phyloP scores from a whole-genome alignment of 495 filamentous ascomycete species.

The Penicillium canescens region DNA sequence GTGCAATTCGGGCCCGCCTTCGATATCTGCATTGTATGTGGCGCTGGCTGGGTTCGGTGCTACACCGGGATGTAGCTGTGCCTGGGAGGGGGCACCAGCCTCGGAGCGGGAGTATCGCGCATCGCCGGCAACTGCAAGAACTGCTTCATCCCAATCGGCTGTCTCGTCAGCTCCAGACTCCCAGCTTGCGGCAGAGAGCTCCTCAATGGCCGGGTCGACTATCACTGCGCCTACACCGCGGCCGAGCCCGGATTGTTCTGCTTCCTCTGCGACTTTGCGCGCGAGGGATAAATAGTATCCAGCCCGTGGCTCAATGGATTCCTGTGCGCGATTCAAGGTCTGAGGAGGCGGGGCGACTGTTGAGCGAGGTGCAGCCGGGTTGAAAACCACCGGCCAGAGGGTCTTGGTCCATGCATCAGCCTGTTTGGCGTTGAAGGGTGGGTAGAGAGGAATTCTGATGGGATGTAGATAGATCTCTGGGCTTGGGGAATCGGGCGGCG shows the following conservation, averaged over 20 bases:
- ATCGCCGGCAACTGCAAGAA: conserved; percentile 78
- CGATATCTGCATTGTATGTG: conserved; percentile 33
- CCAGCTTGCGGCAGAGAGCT: conserved; percentile 24
- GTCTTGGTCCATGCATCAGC: conserved; percentile 72
- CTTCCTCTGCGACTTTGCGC: conserved; percentile 57
- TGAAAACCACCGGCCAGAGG: conserved; percentile 90
- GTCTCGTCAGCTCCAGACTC: conserved; percentile 17
- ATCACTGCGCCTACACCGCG: conserved; percentile 80
- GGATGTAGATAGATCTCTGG: conserved; percentile 43
- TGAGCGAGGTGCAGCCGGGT: conserved; percentile 62
- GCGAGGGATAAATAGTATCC: conserved; percentile 70
- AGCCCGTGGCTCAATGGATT: conserved; percentile 55
- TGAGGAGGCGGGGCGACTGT: conserved; percentile 44
- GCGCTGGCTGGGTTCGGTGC: conserved; percentile 32
- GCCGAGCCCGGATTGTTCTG: conserved; percentile 57
- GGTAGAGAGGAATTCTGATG: conserved; percentile 67
- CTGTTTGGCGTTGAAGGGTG: conserved; percentile 73
- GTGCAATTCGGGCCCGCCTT: conserved; percentile 78
- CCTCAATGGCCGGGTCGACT: conserved; percentile 55
- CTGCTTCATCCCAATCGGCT: conserved; percentile 35
- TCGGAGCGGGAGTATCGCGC: conserved; percentile 62
- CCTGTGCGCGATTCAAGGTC: conserved; percentile 58
- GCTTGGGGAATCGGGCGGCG: conserved; percentile 6
- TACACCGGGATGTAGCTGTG: conserved; percentile 18
- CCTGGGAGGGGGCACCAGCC: conserved; percentile 32